A percentile compares a stretch with the other conserved stretches of the same genome.
Evolutionary conservation across 352 stramenopile genomes (phyloP).

Genomic region (Thalassiosira mediterranea): DNA sequence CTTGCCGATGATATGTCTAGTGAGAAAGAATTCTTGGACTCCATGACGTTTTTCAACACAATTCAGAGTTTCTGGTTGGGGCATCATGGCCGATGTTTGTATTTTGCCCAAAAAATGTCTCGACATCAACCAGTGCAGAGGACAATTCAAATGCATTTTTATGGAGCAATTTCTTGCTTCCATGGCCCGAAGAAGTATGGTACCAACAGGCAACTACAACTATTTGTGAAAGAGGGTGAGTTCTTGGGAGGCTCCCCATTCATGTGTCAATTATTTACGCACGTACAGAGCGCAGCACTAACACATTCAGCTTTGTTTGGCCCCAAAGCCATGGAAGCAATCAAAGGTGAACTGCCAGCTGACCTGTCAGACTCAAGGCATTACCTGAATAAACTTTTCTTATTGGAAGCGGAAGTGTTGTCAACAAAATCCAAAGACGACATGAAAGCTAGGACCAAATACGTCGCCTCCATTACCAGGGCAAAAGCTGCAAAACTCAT

Average conservation of each 20-base stretch:
- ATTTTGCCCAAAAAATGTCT: background rate
- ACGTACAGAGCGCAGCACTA: background rate
- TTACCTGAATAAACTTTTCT: conserved; percentile 2
- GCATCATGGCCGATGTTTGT: conserved; percentile 26
- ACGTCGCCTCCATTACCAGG: background rate
- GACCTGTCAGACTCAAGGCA: background rate
- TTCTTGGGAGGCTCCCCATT: background rate
- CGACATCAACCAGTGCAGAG: background rate
- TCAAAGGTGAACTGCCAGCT: background rate
- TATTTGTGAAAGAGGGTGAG: conserved; percentile 2
- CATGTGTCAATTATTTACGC: background rate
- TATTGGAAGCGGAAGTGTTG: conserved; percentile 5
- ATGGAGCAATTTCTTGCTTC: conserved; percentile 19
- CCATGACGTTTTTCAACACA: conserved; percentile 1
- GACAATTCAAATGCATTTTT: conserved; percentile 17
- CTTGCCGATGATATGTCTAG: background rate
- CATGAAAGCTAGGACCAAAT: background rate
- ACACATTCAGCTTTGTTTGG: background rate
- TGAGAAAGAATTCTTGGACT: background rate
- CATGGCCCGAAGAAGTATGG: conserved; percentile 9
- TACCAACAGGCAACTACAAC: background rate
- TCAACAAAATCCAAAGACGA: conserved; percentile 14
- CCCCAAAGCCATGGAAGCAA: background rate
- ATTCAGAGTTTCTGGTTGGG: conserved; percentile 32
- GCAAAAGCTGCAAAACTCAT: background rate